Evolutionary conservation across 305 asterid species (phyloP), one percentile per base, ranked within the genome.

Genomic region (Withania somnifera): DNA sequence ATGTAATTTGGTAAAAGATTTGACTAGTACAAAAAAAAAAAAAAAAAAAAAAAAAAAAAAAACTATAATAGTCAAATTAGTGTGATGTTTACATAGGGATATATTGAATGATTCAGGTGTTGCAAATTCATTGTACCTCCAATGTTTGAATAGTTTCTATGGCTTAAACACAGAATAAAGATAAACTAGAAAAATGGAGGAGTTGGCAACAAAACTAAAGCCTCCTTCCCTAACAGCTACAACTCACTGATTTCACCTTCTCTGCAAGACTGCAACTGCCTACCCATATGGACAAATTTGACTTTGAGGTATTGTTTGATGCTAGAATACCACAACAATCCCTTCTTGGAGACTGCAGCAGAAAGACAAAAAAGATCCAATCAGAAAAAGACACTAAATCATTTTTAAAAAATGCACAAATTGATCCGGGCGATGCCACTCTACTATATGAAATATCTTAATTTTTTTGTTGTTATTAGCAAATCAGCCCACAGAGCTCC

Each of bases 301-400:
- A 26, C 5, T 63, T 80, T 1, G 91, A 60, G 6, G 28, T 86
- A 87, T 87, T 88, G 42, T 86, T 88, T 36, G 98, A 90, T 73
- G 97, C 95, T 87, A 92, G 82, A 60, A 91, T 87, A 88, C 97
- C 90, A 86, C 99, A 91, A 77, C 98, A 94, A 78, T 96, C 98
- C 87, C 97, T 92, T 86, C 97, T 88, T 75, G 97, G 98, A 22
- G 98, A 92, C 99, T 96, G 95, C 88, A 89, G 54, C 66, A 52
- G 17, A 20, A 45, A 50, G n/a, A n/a, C n/a, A 20, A 38, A 26
- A 0, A 36, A 14, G 6, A 20, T 45, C 64, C 53, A 68, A 19
- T 80, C 11, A 11, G 30, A 10, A 4, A 30, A 14, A 32, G 50
- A 10, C 24, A 64, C 75, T 34, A 32, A n/a, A n/a, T n/a, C n/a